A percentile compares a stretch with the other conserved stretches of the same genome.
phyloP scores from a whole-genome alignment of 371 early-diverging fungal species.

The Mortierella sp. region DNA sequence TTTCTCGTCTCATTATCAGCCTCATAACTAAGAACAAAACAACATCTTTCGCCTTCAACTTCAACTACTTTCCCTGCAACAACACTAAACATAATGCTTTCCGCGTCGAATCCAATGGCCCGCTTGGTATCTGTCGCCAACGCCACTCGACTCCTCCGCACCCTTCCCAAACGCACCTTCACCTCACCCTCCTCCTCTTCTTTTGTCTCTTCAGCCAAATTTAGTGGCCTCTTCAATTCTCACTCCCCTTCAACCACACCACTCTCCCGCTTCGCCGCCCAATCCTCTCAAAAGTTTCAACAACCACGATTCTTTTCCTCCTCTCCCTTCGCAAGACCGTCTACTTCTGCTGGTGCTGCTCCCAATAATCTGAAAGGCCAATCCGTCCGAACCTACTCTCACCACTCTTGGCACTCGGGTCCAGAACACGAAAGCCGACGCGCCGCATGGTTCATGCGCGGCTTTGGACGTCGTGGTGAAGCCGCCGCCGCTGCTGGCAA shows the following conservation, averaged over 20 bases:
- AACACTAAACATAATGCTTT: conserved; percentile 11
- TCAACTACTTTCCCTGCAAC: neutral
- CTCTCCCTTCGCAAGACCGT: neutral
- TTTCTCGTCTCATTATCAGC: neutral
- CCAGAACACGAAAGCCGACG: conserved; percentile 7
- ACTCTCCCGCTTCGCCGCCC: conserved; percentile 8
- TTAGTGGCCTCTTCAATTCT: conserved; percentile 11
- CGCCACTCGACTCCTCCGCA: conserved; percentile 27
- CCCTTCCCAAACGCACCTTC: conserved; percentile 24
- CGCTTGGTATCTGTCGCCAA: conserved; percentile 39
- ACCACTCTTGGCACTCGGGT: conserved; percentile 30
- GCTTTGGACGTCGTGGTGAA: neutral
- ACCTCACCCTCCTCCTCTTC: conserved; percentile 19
- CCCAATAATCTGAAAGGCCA: conserved; percentile 26
- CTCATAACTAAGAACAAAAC: neutral
- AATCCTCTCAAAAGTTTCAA: conserved; percentile 6
- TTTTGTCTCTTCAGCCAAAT: neutral
- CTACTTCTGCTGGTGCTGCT: neutral
- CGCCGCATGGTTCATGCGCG: neutral
- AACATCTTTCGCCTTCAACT: neutral
- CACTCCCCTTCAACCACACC: conserved; percentile 12
- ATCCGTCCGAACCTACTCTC: conserved; percentile 37
- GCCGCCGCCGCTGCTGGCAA: neutral
- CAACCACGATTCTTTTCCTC: conserved; percentile 35
- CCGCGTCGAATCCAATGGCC: conserved; percentile 19